A percentile compares a stretch with the other conserved stretches of the same genome.
Conservation (phyloP, 2,329 filamentous ascomycete species). For the Onygena corvina region DNA sequence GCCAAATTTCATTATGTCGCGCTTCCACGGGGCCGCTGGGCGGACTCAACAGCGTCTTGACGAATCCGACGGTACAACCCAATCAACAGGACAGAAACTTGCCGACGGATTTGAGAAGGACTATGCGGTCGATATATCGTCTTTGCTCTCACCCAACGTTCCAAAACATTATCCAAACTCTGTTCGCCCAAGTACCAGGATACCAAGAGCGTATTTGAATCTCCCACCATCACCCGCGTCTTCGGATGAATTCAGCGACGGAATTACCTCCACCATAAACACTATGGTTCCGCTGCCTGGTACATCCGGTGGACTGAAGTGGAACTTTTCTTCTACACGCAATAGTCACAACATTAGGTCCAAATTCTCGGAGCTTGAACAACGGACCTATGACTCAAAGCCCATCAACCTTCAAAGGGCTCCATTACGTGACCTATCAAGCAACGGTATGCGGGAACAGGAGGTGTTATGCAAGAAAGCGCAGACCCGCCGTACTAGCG, state of each 20-base stretch:
- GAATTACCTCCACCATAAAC: slow-evolving; percentile 21
- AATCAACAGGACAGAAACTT: neutral
- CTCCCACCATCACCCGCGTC: slow-evolving; percentile 16
- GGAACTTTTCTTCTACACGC: too few relatives aligned
- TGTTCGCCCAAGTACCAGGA: neutral
- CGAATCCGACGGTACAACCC: neutral
- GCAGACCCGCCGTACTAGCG: slow-evolving; percentile 30
- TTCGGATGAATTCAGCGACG: slow-evolving; percentile 25
- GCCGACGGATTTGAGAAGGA: neutral
- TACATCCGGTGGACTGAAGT: slow-evolving; percentile 15
- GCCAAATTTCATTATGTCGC: too few relatives aligned
- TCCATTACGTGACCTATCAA: slow-evolving; percentile 21
- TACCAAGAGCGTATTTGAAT: neutral
- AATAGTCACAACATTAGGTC: too few relatives aligned
- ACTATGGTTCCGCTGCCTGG: slow-evolving; percentile 24
- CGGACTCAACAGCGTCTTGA: too few relatives aligned
- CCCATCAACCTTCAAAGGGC: slow-evolving; percentile 17
- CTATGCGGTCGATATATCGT: neutral
- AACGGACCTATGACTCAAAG: neutral
- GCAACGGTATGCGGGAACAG: slow-evolving; percentile 20
- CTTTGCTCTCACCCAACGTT: neutral
- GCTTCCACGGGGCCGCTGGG: neutral
- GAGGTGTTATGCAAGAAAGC: slow-evolving; percentile 33
- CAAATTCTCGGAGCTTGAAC: too few relatives aligned
- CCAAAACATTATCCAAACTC: neutral